Evolutionary conservation across 495 filamentous ascomycete species (phyloP).

Genomic region (Tuber brumale): DNA sequence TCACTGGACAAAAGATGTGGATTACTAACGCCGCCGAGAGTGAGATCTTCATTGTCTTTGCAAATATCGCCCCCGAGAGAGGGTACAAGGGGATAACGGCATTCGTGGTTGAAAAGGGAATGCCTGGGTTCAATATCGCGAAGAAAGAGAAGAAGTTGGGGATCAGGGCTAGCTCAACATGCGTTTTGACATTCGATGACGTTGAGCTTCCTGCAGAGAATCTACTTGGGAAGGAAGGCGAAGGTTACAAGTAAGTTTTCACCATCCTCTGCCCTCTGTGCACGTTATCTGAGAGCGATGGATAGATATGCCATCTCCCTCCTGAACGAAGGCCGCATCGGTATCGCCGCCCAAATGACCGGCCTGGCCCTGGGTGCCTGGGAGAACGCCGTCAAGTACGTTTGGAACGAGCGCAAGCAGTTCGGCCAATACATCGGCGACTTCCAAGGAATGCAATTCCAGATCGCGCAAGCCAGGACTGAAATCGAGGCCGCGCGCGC

Average conservation of each 20-base stretch:
- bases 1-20: conserved; percentile 97
- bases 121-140: conserved; percentile 83
- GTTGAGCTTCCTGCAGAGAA: conserved; percentile 83
- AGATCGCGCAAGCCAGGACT: conserved; percentile 91
- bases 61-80: conserved; percentile 79
- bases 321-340: conserved; percentile 96
- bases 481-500: conserved; percentile 88
- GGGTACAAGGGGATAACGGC: conserved; percentile 95
- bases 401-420: conserved; percentile 97
- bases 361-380: conserved; percentile 90
- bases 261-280: not conserved
- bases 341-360: conserved; percentile 98
- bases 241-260: conserved; percentile 69
- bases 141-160: conserved; percentile 99
- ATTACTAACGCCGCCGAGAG: conserved; percentile 96
- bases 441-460: conserved; percentile 99
- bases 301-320: conserved; percentile 72
- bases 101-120: conserved; percentile 87
- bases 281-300: not conserved
- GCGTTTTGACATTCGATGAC: conserved; percentile 95
- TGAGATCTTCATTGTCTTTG: conserved; percentile 94
- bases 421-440: conserved; percentile 87
- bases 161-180: conserved; percentile 90
- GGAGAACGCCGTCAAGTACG: conserved; percentile 89
- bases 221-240: conserved; percentile 75